Percentiles rank a stretch among this genome's conserved stretches.
Conservation (phyloP, 1,139 yeast species). For the Blastobotrys indianensis region DNA sequence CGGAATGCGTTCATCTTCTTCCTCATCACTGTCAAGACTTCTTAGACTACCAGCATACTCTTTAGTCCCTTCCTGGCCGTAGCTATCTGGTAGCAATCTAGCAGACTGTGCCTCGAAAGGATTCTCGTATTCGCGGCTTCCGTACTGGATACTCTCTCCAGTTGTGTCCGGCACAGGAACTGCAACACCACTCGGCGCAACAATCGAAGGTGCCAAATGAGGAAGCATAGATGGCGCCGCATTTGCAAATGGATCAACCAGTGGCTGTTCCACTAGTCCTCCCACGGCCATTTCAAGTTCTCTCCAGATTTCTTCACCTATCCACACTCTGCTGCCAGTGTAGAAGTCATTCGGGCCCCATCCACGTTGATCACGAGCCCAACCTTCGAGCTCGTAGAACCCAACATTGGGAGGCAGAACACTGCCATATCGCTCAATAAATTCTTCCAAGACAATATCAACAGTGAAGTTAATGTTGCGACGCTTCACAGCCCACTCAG, state of each 20-base stretch:
- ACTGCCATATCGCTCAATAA: conserved; percentile 32
- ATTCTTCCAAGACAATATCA: conserved; percentile 38
- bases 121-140: neutral
- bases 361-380: conserved; percentile 35
- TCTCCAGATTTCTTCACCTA: conserved; percentile 36
- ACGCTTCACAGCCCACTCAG: conserved; percentile 37
- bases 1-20: conserved; percentile 22
- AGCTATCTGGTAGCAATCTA: neutral
- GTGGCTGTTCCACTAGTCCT: conserved; percentile 12
- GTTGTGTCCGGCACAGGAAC: neutral
- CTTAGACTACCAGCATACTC: conserved; percentile 7
- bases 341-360: conserved; percentile 34
- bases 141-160: neutral
- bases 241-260: conserved; percentile 5
- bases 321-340: conserved; percentile 35
- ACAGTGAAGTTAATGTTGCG: conserved; percentile 35
- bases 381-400: conserved; percentile 29
- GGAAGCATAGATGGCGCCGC: neutral
- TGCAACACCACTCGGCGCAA: neutral
- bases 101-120: conserved; percentile 7
- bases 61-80: neutral
- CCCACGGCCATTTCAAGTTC: conserved; percentile 33
- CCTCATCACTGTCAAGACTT: conserved; percentile 19
- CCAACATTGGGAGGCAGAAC: conserved; percentile 33
- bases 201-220: neutral